A percentile compares a stretch with the other conserved stretches of the same genome.
Conservation (phyloP, 2,329 filamentous ascomycete species). For the Fusarium mundagurra region DNA sequence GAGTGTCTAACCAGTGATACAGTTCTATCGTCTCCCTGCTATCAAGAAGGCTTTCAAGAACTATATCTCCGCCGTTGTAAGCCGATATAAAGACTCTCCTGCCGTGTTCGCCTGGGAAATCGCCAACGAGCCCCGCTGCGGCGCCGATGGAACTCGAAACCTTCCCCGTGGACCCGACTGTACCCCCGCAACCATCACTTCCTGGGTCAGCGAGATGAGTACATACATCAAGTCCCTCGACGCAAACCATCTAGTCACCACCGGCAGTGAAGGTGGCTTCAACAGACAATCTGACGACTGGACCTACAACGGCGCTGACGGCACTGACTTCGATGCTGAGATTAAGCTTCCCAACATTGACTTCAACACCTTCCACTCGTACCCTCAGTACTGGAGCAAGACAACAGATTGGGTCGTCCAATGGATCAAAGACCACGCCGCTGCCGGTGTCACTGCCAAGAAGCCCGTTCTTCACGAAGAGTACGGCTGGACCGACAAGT, state of each 20-base stretch:
- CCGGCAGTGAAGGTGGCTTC: slow-evolving; percentile 68
- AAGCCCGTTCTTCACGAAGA: slow-evolving; percentile 59
- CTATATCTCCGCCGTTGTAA: slow-evolving; percentile 69
- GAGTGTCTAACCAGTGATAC: background rate
- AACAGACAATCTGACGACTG: slow-evolving; percentile 55
- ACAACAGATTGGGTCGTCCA: slow-evolving; percentile 61
- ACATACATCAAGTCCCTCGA: slow-evolving; percentile 64
- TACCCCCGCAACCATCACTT: slow-evolving; percentile 53
- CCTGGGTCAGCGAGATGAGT: slow-evolving; percentile 65
- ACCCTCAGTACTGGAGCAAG: slow-evolving; percentile 66
- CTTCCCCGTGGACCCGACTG: slow-evolving; percentile 54
- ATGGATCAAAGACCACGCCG: slow-evolving; percentile 65
- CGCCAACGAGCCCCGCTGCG: slow-evolving; percentile 68
- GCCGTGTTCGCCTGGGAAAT: slow-evolving; percentile 76
- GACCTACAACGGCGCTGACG: slow-evolving; percentile 59
- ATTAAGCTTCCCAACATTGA: slow-evolving; percentile 57
- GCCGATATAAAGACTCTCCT: slow-evolving; percentile 65
- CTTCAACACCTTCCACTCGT: slow-evolving; percentile 65
- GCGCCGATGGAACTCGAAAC: slow-evolving; percentile 57
- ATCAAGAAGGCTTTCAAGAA: slow-evolving; percentile 64
- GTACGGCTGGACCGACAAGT: slow-evolving; percentile 55
- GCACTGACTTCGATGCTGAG: slow-evolving; percentile 64
- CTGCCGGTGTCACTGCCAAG: slow-evolving; percentile 47
- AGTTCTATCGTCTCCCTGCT: slow-evolving; percentile 60
- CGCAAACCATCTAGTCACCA: slow-evolving; percentile 62